Percentiles rank a stretch among this genome's conserved stretches.
Conservation (phyloP, 1,284 basidiomycete genomes). For the Schizophyllum commune region DNA sequence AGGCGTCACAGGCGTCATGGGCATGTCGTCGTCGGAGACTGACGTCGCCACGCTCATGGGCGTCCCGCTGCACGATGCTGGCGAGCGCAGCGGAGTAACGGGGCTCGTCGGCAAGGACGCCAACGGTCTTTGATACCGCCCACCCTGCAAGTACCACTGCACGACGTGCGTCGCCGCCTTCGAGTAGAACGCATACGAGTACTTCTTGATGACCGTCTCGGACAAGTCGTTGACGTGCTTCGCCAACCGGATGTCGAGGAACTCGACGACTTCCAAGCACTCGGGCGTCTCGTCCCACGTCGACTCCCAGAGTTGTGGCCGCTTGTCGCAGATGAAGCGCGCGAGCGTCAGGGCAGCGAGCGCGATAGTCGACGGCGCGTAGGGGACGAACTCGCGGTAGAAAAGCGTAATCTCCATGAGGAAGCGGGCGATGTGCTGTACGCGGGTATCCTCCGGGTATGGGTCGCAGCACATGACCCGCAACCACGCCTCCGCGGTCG, state of each 20-base stretch:
- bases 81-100: conserved; percentile 60
- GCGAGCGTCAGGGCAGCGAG: conserved; percentile 84
- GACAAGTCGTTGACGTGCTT: conserved; percentile 87
- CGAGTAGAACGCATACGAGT: conserved; percentile 91
- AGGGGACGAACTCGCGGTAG: conserved; percentile 90
- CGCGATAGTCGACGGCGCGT: conserved; percentile 82
- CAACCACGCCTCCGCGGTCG: conserved; percentile 96
- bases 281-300: conserved; percentile 72
- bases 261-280: conserved; percentile 71
- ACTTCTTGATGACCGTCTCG: conserved; percentile 94
- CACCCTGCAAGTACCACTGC: conserved; percentile 84
- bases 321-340: conserved; percentile 78
- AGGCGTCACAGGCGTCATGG: conserved; percentile 69
- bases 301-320: conserved; percentile 25
- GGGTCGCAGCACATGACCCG: conserved; percentile 70
- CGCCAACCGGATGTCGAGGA: conserved; percentile 79
- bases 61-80: conserved; percentile 52
- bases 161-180: conserved; percentile 89
- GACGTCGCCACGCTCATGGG: conserved; percentile 67
- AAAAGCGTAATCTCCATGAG: conserved; percentile 98
- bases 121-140: conserved; percentile 38
- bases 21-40: conserved; percentile 75
- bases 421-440: conserved; percentile 93
- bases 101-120: conserved; percentile 41
- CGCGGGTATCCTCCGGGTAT: conserved; percentile 75